Evolutionary conservation across 73 alveolate species (phyloP), one percentile per base, ranked within the genome.

Genomic region (Breviolum minutum): DNA sequence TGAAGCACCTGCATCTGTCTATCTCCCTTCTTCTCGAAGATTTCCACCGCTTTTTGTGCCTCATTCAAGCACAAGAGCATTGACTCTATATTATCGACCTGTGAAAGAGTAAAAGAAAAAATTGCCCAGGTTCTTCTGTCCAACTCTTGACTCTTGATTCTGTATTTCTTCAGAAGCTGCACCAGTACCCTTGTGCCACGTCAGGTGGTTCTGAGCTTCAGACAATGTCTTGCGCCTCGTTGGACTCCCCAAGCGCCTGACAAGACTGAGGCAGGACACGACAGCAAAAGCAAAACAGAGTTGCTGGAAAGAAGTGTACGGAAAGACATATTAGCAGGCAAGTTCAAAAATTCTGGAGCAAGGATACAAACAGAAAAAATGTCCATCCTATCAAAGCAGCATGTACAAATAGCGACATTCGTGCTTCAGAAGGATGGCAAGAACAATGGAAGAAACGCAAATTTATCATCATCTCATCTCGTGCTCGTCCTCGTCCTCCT

Each of bases 31-130:
- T 92, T 92, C 40, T 92, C 97, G 68, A 74, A 92, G 66, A 92
- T 74, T 27, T 79, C 97, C 8, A 92, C 97, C 11, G 97, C 97
- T 61, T 92, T 71, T 63, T 92, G 97, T 22, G 97, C 97, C 96
- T 90, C 94, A 6, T 40, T 9, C 7, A 6, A 77, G 22, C 86
- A 77, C 63, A 9, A 8, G 14, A 27, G 11, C 60, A n/a, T 60
- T 27, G 63, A 22, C 26, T 71, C 40, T 20, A 48, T 20, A 8
- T 71, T 30, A 13, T 40, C 54, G 54, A 40, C 54, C 54, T 40
- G 54, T 40, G 54, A 40, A 40, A 40, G 54, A 69, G 79, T 2
- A 2, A 69, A 19, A 19, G 79, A 16, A 24, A 69, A 19, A 2
- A 19, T 24, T 0, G 19, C 79, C 79, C 26, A 24, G 26, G 7